These are phyloP conservation scores for Ophiostoma montium DNA, from an alignment of 2,329 filamentous ascomycete species.

Conservation along the genomic window DNA sequence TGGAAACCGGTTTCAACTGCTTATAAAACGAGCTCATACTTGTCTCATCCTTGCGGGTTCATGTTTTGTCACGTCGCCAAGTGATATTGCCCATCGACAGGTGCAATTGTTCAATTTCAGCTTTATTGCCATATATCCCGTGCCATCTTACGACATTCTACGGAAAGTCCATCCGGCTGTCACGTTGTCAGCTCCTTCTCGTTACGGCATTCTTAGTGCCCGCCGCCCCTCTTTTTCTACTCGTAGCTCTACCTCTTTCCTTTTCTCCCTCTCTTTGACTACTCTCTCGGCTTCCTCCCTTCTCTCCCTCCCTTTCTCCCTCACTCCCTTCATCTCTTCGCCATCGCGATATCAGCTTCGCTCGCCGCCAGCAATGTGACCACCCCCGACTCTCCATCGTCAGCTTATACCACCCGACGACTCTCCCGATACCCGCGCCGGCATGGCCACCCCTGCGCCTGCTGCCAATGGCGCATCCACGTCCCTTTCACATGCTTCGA, in stretches of 20 bases:
- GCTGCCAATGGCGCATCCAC: constrained; percentile 2
- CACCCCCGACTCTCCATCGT: constrained; percentile 7
- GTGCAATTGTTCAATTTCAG: too few relatives aligned
- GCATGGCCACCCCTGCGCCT: neutral
- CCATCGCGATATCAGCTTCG: neutral
- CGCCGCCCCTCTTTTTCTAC: neutral
- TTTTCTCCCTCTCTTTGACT: neutral
- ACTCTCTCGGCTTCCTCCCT: neutral
- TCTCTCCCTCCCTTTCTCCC: neutral
- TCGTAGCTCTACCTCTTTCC: neutral
- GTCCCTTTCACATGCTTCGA: constrained; percentile 7
- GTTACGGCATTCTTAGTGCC: neutral
- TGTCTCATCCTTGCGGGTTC: too few relatives aligned
- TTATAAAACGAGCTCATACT: too few relatives aligned
- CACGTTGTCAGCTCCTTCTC: too few relatives aligned
- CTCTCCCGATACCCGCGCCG: neutral
- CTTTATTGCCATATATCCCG: too few relatives aligned
- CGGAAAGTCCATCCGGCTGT: too few relatives aligned
- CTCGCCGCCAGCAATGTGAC: constrained; percentile 9
- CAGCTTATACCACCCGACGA: neutral
- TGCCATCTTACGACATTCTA: too few relatives aligned
- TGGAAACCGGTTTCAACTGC: too few relatives aligned
- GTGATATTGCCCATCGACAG: too few relatives aligned
- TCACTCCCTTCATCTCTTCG: neutral
- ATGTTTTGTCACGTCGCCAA: too few relatives aligned